Evolutionary conservation across 352 stramenopile genomes (phyloP).

Genomic region (Phytopythium sindhum): DNA sequence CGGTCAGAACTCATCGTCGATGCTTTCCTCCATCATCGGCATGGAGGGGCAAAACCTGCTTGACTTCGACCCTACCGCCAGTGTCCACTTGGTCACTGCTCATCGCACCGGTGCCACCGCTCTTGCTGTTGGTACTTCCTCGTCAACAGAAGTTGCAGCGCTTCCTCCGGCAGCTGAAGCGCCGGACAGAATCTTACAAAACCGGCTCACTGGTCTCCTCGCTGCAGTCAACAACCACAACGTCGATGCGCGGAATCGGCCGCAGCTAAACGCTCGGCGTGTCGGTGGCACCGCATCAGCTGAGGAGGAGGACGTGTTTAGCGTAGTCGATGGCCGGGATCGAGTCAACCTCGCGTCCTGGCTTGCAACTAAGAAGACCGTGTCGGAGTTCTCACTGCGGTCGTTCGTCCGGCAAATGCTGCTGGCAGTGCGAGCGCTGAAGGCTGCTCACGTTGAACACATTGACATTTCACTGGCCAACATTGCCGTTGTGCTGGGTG

Average conservation of each 20-base stretch:
- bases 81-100: slow-evolving; percentile 28
- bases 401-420: slow-evolving; percentile 65
- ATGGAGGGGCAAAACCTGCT: background rate
- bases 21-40: background rate
- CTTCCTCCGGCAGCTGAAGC: slow-evolving; percentile 4
- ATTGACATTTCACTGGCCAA: slow-evolving; percentile 47
- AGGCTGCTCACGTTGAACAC: slow-evolving; percentile 38
- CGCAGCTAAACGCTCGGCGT: slow-evolving; percentile 11
- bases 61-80: slow-evolving; percentile 6
- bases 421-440: slow-evolving; percentile 51
- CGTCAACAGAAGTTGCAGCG: background rate
- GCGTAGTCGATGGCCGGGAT: slow-evolving; percentile 29
- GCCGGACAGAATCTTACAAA: slow-evolving; percentile 4
- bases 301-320: slow-evolving; percentile 41
- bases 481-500: slow-evolving; percentile 39
- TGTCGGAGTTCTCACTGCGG: slow-evolving; percentile 36
- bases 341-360: slow-evolving; percentile 38
- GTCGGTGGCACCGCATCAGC: slow-evolving; percentile 9
- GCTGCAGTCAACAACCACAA: background rate
- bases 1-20: background rate
- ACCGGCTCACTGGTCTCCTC: background rate
- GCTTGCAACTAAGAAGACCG: slow-evolving; percentile 23
- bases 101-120: background rate
- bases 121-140: background rate
- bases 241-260: background rate